A percentile compares a stretch with the other conserved stretches of the same genome.
phyloP scores from a whole-genome alignment of 805 yeast species.

The Starmerella lactis-condensi region DNA sequence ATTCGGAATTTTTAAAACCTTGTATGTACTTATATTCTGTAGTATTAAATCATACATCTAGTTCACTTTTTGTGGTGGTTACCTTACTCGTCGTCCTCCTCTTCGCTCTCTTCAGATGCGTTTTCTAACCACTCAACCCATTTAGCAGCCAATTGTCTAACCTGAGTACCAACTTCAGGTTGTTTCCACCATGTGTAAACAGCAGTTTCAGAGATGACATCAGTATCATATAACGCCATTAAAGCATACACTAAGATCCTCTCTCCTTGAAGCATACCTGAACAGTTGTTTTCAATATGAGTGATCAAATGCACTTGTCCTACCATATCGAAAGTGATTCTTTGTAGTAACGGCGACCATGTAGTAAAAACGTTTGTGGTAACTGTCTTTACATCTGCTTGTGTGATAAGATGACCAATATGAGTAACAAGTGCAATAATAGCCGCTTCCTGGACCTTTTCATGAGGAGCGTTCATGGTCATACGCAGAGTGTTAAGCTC shows the following conservation, averaged over 20 bases:
- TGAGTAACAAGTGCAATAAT: conserved; percentile 50
- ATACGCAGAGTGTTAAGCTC: conserved; percentile 88
- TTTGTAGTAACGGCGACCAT: conserved; percentile 66
- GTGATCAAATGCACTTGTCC: conserved; percentile 59
- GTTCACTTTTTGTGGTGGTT: too few relatives aligned
- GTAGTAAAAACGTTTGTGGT: conserved; percentile 51
- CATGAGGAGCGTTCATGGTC: conserved; percentile 93
- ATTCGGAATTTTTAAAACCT: too few relatives aligned
- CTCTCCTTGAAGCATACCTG: conserved; percentile 25
- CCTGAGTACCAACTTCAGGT: conserved; percentile 28
- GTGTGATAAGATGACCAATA: conserved; percentile 54
- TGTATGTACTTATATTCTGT: too few relatives aligned
- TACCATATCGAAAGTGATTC: conserved; percentile 66
- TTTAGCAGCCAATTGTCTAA: conserved; percentile 40
- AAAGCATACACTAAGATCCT: conserved; percentile 34
- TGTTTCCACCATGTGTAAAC: conserved; percentile 69
- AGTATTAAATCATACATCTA: too few relatives aligned
- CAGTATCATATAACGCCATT: conserved; percentile 56
- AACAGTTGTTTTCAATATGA: conserved; percentile 30
- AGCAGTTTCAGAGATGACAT: conserved; percentile 63
- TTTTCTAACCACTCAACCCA: conserved; percentile 78
- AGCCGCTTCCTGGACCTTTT: conserved; percentile 76
- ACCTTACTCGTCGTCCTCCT: conserved; percentile 13
- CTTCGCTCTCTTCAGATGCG: conserved; percentile 52
- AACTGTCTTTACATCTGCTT: conserved; percentile 62